Percentiles rank a stretch among this genome's conserved stretches.
phyloP scores from a whole-genome alignment of 2,329 filamentous ascomycete genomes.

The Hypomyces rosellus region DNA sequence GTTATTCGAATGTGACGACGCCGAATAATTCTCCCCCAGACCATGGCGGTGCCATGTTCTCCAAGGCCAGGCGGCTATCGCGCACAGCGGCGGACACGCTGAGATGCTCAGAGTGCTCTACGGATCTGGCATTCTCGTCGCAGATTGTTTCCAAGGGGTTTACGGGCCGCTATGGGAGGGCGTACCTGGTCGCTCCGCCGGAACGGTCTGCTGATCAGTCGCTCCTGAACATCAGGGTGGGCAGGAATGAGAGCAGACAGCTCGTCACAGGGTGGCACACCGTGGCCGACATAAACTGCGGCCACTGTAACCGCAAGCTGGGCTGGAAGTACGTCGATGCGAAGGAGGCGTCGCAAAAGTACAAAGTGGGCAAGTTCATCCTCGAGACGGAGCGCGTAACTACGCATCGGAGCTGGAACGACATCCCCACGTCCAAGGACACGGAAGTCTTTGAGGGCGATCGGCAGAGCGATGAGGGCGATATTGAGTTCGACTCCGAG shows the following conservation, averaged over 20 bases:
- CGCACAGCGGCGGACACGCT: slow-evolving; percentile 48
- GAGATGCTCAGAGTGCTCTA: slow-evolving; percentile 51
- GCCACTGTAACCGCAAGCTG: slow-evolving; percentile 48
- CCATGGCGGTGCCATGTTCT: slow-evolving; percentile 1
- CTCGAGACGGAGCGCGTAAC: slow-evolving; percentile 55
- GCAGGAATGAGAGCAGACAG: slow-evolving; percentile 47
- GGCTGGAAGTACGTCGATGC: slow-evolving; percentile 67
- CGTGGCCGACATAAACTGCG: slow-evolving; percentile 57
- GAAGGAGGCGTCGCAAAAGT: slow-evolving; percentile 51
- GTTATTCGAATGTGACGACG: slow-evolving; percentile 23
- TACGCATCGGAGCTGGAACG: slow-evolving; percentile 46
- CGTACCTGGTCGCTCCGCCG: slow-evolving; percentile 50
- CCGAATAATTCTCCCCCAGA: slow-evolving; percentile 22
- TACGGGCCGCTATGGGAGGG: slow-evolving; percentile 58
- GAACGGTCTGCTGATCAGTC: slow-evolving; percentile 20
- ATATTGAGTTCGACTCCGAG: slow-evolving; percentile 53
- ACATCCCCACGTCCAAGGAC: slow-evolving; percentile 16
- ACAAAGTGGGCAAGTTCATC: slow-evolving; percentile 65
- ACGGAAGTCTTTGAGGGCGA: slow-evolving; percentile 3
- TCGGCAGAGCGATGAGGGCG: slow-evolving; percentile 17
- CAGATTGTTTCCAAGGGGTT: slow-evolving; percentile 62
- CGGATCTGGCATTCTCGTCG: slow-evolving; percentile 53
- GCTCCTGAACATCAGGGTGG: slow-evolving; percentile 51
- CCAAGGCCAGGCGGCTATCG: slow-evolving; percentile 25
- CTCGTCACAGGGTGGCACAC: slow-evolving; percentile 58